Percentiles rank a stretch among this genome's conserved stretches.
Conservation (phyloP, 208 protist genomes). For the Leptomonas pyrrhocoris region DNA sequence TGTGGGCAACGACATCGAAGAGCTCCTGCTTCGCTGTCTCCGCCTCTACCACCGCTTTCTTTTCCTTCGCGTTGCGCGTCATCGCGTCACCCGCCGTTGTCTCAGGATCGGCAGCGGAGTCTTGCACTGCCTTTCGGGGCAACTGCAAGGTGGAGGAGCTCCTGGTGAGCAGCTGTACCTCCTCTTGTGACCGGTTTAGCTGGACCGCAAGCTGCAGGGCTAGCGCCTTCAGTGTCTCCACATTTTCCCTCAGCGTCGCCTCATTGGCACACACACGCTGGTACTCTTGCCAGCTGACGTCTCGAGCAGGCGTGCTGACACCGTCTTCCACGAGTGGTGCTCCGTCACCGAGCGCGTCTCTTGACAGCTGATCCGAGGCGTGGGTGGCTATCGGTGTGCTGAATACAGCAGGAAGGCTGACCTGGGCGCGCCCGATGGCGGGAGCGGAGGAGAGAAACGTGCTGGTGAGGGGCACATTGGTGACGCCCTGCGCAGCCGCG, state of each 20-base stretch:
- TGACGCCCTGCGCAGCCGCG: no score
- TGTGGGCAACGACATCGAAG: constrained; percentile 5
- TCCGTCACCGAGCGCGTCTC: background rate
- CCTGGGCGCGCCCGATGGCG: background rate
- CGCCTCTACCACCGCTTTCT: background rate
- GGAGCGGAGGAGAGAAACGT: background rate
- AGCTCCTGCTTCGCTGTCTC: constrained; percentile 4
- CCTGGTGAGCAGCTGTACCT: constrained; percentile 7
- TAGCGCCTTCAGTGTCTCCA: constrained; percentile 43
- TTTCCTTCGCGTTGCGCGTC: background rate
- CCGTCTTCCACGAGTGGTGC: background rate
- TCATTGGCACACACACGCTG: constrained; percentile 25
- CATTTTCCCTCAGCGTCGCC: constrained; percentile 28
- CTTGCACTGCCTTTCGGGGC: background rate
- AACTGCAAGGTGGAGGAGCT: background rate
- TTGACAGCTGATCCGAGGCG: no score
- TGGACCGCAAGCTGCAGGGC: constrained; percentile 26
- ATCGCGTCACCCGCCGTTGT: background rate
- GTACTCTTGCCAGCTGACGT: background rate
- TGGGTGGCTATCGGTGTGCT: background rate
- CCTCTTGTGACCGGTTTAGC: constrained; percentile 32
- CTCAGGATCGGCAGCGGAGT: no score
- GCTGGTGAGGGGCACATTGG: no score
- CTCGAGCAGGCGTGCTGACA: background rate
- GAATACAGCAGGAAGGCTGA: background rate